Evolutionary conservation across 202 grass and related monocot genomes (phyloP), one percentile per base, ranked within the genome.

Genomic region (Panicum virgatum): DNA sequence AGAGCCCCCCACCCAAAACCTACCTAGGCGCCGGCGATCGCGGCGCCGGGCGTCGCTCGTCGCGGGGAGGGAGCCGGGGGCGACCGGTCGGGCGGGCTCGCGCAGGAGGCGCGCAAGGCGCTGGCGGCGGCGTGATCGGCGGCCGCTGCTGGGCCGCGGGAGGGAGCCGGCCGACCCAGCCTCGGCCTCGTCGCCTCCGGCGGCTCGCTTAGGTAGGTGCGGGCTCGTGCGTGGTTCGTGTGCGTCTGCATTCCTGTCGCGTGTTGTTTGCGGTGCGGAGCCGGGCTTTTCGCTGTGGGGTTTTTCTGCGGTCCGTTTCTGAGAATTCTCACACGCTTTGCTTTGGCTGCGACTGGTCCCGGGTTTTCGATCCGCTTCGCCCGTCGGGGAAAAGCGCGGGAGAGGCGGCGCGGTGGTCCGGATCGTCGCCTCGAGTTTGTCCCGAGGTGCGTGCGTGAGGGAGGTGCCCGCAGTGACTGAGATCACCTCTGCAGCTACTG

Each of bases 321-420:
- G 10, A 16, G 11, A 34, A 66, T 79, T 79, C 75, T 72, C 59
- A 84, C n/a, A 67, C 12, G n/a, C n/a, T 74, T 66, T 73, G 10
- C 58, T 73, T 51, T 30, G 57, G 27, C n/a, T 50, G 52, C 70
- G 48, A 27, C 12, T 34, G 30, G 37, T 3, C 23, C 67, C 5
- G 14, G 38, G 2, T 23, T 6, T 65, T n/a, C 4, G 3, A 9
- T 54, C 6, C 10, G 79, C 56, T 83, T 3, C 14, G n/a, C 43
- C 53, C 45, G 20, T 42, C 0, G 71, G 60, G 62, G 22, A 34
- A 34, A 62, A 38, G 45, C 53, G 47, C 19, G 63, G 9, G 53
- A 52, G 62, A 26, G 62, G 72, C 26, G 51, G 58, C 47, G 22
- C 5, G 16, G 62, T 8, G 37, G 32, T 40, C 22, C 38, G 40